Evolutionary conservation across 73 alveolate species (phyloP).

Genomic region (Stentor roeselii): DNA sequence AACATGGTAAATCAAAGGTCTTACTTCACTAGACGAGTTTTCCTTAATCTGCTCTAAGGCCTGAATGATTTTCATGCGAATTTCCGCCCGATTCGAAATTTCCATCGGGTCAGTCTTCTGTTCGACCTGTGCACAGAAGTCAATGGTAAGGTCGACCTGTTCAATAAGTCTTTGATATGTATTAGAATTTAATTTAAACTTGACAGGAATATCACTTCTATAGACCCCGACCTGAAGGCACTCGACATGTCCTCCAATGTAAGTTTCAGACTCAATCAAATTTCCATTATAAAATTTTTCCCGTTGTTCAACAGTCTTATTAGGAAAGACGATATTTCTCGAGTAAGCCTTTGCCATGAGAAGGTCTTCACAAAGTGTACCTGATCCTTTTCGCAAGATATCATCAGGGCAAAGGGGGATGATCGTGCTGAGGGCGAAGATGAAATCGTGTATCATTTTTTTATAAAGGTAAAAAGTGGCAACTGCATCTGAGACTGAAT

Average conservation of each 20-base stretch:
- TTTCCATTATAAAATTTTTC: constrained; percentile 93
- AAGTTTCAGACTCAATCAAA: constrained; percentile 95
- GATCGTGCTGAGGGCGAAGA: constrained; percentile 98
- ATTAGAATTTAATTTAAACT: constrained; percentile 78
- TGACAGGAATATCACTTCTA: constrained; percentile 96
- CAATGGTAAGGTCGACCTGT: constrained; percentile 64
- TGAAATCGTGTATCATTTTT: constrained; percentile 98
- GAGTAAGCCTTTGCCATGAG: constrained; percentile 96
- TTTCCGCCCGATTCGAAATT: constrained; percentile 8
- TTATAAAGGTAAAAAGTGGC: constrained; percentile 99
- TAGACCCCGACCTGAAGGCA: constrained; percentile 98
- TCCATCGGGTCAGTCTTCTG: constrained; percentile 34
- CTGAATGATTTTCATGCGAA: not conserved
- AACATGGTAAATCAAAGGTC: constrained; percentile 98
- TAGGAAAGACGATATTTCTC: constrained; percentile 96
- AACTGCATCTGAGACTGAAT: constrained; percentile 99
- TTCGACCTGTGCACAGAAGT: constrained; percentile 45
- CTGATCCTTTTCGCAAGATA: constrained; percentile 99
- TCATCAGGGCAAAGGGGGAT: constrained; percentile 99
- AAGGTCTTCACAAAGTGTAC: constrained; percentile 98
- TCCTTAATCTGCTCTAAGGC: constrained; percentile 39
- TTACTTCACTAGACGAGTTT: constrained; percentile 52
- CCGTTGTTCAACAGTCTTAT: constrained; percentile 82
- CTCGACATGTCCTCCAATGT: constrained; percentile 99
- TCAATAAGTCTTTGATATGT: constrained; percentile 77